phyloP scores from a whole-genome alignment of 495 filamentous ascomycete species.

The Lasiosphaeriaceae sp. region DNA sequence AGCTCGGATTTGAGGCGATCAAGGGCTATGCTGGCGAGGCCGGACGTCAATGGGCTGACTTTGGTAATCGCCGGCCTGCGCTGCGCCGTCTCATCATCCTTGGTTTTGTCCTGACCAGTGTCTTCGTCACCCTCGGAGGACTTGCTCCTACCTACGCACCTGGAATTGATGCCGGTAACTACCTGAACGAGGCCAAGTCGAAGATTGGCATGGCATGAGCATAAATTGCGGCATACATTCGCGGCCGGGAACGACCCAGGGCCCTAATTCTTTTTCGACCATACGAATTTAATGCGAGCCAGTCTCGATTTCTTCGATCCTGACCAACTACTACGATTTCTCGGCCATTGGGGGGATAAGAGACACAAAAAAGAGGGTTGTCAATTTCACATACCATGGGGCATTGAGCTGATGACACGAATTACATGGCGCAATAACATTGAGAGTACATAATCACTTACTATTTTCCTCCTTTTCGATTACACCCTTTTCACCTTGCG shows the following conservation, averaged over 20 bases:
- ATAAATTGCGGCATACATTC: neutral
- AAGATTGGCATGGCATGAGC: conserved; percentile 39
- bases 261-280: neutral
- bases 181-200: conserved; percentile 43
- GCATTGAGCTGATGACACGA: neutral
- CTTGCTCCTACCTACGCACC: conserved; percentile 42
- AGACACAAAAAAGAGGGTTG: neutral
- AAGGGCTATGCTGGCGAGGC: conserved; percentile 71
- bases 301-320: conserved; percentile 5
- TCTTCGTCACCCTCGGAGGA: conserved; percentile 64
- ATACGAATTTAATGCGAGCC: conserved; percentile 5
- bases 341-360: neutral
- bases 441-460: conserved; percentile 1
- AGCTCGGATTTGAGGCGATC: conserved; percentile 83
- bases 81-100: conserved; percentile 74
- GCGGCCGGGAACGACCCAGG: neutral
- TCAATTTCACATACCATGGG: neutral
- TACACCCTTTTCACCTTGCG: neutral
- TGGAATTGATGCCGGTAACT: conserved; percentile 43
- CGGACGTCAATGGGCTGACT: conserved; percentile 78
- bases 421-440: neutral
- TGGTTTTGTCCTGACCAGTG: conserved; percentile 48
- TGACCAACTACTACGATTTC: neutral
- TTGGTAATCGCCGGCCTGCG: conserved; percentile 68
- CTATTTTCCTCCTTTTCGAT: neutral